Evolutionary conservation across 2,329 filamentous ascomycete genomes (phyloP).

Genomic region (Cercospora sp.): DNA sequence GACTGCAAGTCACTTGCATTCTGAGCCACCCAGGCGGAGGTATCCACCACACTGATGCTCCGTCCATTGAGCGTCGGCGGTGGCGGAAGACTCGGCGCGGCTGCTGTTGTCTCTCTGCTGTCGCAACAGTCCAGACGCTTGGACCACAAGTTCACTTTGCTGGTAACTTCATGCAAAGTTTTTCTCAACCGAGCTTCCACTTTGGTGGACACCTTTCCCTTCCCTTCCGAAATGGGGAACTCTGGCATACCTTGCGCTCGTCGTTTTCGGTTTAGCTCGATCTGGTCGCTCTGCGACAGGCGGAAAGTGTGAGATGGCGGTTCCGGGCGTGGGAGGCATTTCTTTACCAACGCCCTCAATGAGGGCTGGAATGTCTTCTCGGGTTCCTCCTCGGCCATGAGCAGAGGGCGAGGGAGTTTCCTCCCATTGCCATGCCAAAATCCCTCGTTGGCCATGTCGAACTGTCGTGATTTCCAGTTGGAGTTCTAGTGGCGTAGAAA

Average conservation of each 20-base stretch:
- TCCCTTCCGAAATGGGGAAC: background rate
- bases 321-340: background rate
- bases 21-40: constrained; percentile 4
- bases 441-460: background rate
- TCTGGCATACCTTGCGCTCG: background rate
- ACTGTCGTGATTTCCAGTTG: background rate
- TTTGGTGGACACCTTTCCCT: background rate
- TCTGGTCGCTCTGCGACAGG: background rate
- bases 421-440: background rate
- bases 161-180: constrained; percentile 3
- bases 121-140: background rate
- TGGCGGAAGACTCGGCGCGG: background rate
- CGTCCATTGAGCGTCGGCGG: background rate
- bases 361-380: background rate
- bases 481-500: background rate
- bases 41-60: constrained; percentile 8
- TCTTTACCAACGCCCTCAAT: background rate
- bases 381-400: background rate
- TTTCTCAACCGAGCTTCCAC: constrained; percentile 6
- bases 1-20: background rate
- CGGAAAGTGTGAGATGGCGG: background rate
- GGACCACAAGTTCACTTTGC: background rate
- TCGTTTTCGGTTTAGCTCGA: background rate
- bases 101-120: background rate
- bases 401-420: background rate